Conservation (phyloP, 2,329 filamentous ascomycete species). For the Colletotrichum sp. region DNA sequence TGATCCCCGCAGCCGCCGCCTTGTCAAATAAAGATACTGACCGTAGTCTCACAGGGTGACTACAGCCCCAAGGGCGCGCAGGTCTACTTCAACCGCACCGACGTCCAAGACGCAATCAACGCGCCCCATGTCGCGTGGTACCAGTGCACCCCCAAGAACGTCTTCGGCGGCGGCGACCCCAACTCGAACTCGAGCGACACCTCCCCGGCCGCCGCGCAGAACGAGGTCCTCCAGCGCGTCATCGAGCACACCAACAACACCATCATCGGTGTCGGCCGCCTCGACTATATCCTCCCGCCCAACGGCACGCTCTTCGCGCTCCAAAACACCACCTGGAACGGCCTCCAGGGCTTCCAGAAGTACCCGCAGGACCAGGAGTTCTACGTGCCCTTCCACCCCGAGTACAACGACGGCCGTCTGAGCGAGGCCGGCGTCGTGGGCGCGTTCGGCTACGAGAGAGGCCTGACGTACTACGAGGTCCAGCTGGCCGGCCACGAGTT, state of each 20-base stretch:
- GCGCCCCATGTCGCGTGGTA: constrained; percentile 50
- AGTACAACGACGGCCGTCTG: constrained; percentile 31
- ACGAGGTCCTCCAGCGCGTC: constrained; percentile 26
- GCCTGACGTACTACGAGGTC: constrained; percentile 21
- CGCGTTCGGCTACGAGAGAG: constrained; percentile 19
- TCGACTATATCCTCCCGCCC: constrained; percentile 62
- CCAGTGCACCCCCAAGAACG: constrained; percentile 28
- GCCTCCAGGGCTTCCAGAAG: constrained; percentile 65
- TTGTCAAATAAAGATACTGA: neutral
- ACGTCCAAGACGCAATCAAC: constrained; percentile 73
- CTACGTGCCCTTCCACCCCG: constrained; percentile 21
- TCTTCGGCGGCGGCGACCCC: constrained; percentile 26
- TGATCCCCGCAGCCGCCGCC: accelerated
- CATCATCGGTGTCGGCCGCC: constrained; percentile 31
- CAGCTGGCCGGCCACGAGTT: constrained; percentile 27
- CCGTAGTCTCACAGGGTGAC: constrained; percentile 32
- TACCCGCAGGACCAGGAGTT: constrained; percentile 37
- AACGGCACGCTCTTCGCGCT: constrained; percentile 70
- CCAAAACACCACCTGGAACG: constrained; percentile 77
- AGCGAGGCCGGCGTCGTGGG: constrained; percentile 16
- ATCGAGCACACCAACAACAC: constrained; percentile 36
- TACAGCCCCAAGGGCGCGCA: constrained; percentile 68
- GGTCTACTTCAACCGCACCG: constrained; percentile 74
- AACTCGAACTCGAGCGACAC: constrained; percentile 2
- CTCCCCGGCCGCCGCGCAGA: constrained; percentile 2